phyloP scores from a whole-genome alignment of 1,139 yeast genomes.

The Suhomyces ambrosiae region DNA sequence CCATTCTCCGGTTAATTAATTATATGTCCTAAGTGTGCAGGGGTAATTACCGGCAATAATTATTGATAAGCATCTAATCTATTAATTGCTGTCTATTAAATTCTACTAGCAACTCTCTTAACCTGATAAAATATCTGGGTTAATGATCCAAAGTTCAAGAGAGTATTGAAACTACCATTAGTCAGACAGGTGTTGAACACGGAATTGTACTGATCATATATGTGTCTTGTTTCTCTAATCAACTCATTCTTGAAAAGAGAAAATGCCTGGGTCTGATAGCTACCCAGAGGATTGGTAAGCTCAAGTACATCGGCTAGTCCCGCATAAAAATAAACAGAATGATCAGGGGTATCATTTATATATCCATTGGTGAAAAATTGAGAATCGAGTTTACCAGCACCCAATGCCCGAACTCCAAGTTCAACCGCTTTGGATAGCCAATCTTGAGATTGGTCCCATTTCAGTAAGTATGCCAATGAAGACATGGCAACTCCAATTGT shows the following conservation, averaged over 20 bases:
- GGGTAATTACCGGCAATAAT: too few species aligned
- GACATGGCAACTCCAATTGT: conserved; percentile 41
- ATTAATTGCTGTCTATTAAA: too few species aligned
- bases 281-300: conserved; percentile 19
- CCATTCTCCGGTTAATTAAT: conserved; percentile 12
- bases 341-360: conserved; percentile 17
- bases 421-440: conserved; percentile 19
- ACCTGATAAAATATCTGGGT: conserved; percentile 26
- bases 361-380: conserved; percentile 17
- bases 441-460: conserved; percentile 13
- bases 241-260: conserved; percentile 22
- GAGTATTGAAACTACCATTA: conserved; percentile 14
- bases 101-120: conserved; percentile 20
- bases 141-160: conserved; percentile 24
- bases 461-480: conserved; percentile 29
- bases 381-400: conserved; percentile 14
- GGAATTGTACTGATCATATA: conserved; percentile 20
- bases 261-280: conserved; percentile 22
- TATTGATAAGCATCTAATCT: too few species aligned
- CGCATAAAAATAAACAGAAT: conserved; percentile 16
- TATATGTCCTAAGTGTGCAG: too few species aligned
- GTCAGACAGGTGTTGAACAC: conserved; percentile 11
- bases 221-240: conserved; percentile 26
- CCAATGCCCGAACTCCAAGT: conserved; percentile 16
- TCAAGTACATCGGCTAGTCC: conserved; percentile 20